These are phyloP conservation scores for Rhizopus stolonifer DNA, from an alignment of 371 early-diverging fungal genomes.

Conservation along the genomic window DNA sequence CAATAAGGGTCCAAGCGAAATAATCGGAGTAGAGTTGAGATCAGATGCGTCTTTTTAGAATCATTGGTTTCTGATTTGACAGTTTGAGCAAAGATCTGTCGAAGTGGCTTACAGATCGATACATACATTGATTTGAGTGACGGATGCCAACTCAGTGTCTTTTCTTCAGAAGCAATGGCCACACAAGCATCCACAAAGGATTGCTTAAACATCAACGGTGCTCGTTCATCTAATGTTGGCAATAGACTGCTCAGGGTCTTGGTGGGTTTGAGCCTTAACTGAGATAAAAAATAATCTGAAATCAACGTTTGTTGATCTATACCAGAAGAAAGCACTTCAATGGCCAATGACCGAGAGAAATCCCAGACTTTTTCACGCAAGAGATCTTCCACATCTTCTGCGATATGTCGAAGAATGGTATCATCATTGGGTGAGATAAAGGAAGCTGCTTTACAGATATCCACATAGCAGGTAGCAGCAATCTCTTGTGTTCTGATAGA, in stretches of 20 bases:
- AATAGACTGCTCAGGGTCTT: slow-evolving; percentile 59
- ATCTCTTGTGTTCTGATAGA: slow-evolving; percentile 60
- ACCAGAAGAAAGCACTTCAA: slow-evolving; percentile 33
- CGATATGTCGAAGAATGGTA: slow-evolving; percentile 61
- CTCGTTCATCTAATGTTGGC: slow-evolving; percentile 56
- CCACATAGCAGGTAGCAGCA: slow-evolving; percentile 70
- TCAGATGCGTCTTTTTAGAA: slow-evolving; percentile 5
- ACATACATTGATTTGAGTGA: slow-evolving; percentile 61
- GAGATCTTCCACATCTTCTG: slow-evolving; percentile 68
- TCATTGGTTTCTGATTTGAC: slow-evolving; percentile 10
- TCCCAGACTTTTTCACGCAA: slow-evolving; percentile 67
- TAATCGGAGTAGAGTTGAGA: slow-evolving; percentile 25
- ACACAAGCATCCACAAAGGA: slow-evolving; percentile 71
- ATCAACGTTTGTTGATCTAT: slow-evolving; percentile 52
- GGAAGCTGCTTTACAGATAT: slow-evolving; percentile 71
- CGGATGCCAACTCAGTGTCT: slow-evolving; percentile 71
- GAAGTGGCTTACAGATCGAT: slow-evolving; percentile 63
- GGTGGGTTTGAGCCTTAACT: slow-evolving; percentile 65
- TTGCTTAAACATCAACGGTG: slow-evolving; percentile 66
- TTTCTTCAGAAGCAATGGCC: slow-evolving; percentile 66
- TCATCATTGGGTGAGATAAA: slow-evolving; percentile 64
- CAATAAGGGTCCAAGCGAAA: slow-evolving; percentile 29
- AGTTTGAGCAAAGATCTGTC: slow-evolving; percentile 58
- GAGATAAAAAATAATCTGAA: slow-evolving; percentile 67
- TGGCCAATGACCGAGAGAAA: slow-evolving; percentile 24